phyloP scores from a whole-genome alignment of 371 early-diverging fungal species.

The Phascolomyces articulosus region DNA sequence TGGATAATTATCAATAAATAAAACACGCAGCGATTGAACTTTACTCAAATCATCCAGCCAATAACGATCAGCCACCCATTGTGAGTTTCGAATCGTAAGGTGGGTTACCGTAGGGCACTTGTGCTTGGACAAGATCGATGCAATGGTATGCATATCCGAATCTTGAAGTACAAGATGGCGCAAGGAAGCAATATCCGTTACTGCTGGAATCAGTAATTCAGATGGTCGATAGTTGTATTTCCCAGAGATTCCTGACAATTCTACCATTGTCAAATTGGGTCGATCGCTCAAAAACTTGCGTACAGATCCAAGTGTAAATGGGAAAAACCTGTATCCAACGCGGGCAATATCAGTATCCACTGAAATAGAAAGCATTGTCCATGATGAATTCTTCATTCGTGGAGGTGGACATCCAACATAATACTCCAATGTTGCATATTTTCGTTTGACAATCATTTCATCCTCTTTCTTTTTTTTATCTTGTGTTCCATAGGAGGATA shows the following conservation, averaged over 20 bases:
- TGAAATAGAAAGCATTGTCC: neutral
- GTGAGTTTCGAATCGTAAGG: neutral
- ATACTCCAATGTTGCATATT: neutral
- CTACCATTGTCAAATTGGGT: neutral
- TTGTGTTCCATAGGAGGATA: too few relatives aligned
- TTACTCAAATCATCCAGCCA: slow-evolving; percentile 1
- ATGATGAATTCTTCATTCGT: neutral
- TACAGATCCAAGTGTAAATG: slow-evolving; percentile 6
- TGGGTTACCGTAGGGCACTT: neutral
- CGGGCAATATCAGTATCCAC: neutral
- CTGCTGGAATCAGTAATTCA: neutral
- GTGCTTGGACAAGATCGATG: neutral
- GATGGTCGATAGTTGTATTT: neutral
- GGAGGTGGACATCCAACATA: neutral
- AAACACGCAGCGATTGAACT: neutral
- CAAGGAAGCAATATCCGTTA: neutral
- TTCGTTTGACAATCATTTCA: neutral
- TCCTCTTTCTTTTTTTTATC: neutral
- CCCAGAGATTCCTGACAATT: neutral
- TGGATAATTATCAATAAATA: neutral
- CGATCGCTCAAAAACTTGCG: neutral
- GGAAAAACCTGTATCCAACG: neutral
- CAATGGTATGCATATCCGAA: neutral
- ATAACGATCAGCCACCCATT: neutral
- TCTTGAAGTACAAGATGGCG: neutral